Conservation (phyloP, 345 rosid genomes). For the Barbarea vulgaris region DNA sequence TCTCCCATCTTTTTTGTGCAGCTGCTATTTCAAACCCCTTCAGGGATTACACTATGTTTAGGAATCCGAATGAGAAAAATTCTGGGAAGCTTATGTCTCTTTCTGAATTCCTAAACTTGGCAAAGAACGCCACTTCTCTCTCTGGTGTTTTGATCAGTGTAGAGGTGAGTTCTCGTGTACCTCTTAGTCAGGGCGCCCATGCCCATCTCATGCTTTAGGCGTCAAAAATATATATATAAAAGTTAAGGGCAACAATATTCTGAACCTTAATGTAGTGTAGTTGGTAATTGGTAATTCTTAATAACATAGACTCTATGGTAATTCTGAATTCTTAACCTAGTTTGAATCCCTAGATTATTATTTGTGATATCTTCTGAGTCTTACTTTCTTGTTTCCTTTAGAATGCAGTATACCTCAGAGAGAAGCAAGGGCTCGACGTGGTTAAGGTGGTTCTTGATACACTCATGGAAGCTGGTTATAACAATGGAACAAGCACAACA, state of each 20-base stretch:
- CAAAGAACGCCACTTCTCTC: slow-evolving; percentile 57
- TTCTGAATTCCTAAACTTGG: slow-evolving; percentile 62
- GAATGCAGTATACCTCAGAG: slow-evolving; percentile 68
- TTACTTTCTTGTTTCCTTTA: slow-evolving; percentile 16
- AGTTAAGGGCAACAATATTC: too few species aligned
- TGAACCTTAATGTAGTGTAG: too few species aligned
- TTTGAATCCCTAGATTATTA: too few species aligned
- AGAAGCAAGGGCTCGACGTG: slow-evolving; percentile 49
- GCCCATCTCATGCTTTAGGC: too few species aligned
- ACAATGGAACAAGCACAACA: slow-evolving; percentile 33
- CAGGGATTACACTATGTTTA: slow-evolving; percentile 27
- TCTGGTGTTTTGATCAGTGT: slow-evolving; percentile 68
- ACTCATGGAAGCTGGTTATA: slow-evolving; percentile 58
- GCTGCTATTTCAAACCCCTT: slow-evolving; percentile 61
- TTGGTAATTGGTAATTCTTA: too few species aligned
- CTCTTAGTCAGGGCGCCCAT: neutral
- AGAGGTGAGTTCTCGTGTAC: slow-evolving; percentile 60
- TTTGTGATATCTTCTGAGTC: neutral
- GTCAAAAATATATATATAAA: too few species aligned
- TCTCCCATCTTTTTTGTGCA: slow-evolving; percentile 35
- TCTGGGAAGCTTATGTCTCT: slow-evolving; percentile 53
- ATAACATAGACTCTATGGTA: too few species aligned
- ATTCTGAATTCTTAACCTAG: too few species aligned
- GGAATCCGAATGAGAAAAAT: slow-evolving; percentile 59
- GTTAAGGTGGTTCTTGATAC: slow-evolving; percentile 53